Percentiles rank a stretch among this genome's conserved stretches.
Evolutionary conservation across 2,329 filamentous ascomycete genomes (phyloP).

Genomic region (Ophiostoma tasmaniense): DNA sequence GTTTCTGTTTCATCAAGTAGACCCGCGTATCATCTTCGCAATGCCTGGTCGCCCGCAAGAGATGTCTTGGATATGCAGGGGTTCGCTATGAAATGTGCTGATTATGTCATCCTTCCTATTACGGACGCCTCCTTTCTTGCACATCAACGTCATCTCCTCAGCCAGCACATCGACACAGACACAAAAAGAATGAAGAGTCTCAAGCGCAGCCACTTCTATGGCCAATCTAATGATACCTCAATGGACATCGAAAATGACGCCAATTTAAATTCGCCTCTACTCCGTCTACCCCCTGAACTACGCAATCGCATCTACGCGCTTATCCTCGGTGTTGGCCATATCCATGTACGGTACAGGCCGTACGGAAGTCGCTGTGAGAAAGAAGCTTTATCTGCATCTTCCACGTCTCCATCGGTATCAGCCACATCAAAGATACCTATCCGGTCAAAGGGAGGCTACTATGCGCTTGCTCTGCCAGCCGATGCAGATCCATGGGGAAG

Average conservation of each 20-base stretch:
- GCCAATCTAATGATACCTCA: conserved; percentile 14
- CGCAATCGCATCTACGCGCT: conserved; percentile 30
- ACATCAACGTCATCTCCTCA: not conserved
- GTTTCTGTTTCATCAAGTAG: not conserved
- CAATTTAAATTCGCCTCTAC: conserved; percentile 24
- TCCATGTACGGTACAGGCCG: conserved; percentile 26
- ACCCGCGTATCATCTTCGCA: not conserved
- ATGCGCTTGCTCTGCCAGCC: conserved; percentile 24
- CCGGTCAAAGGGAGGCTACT: conserved; percentile 23
- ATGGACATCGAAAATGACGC: conserved; percentile 24
- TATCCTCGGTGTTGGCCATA: conserved; percentile 28
- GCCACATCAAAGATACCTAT: not conserved
- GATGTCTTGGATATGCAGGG: not conserved
- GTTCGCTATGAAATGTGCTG: not conserved
- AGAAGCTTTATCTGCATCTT: not conserved
- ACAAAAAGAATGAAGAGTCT: not conserved
- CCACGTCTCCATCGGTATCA: not conserved
- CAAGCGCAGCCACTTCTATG: not conserved
- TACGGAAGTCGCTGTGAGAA: not conserved
- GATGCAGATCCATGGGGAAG: conserved; percentile 27
- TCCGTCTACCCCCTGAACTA: conserved; percentile 28
- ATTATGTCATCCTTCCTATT: conserved; percentile 3
- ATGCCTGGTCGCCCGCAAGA: not conserved
- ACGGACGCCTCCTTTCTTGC: not conserved
- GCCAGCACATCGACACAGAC: not conserved